Conservation (phyloP, 2,329 filamentous ascomycete species). For the Clarireedia paspali region DNA sequence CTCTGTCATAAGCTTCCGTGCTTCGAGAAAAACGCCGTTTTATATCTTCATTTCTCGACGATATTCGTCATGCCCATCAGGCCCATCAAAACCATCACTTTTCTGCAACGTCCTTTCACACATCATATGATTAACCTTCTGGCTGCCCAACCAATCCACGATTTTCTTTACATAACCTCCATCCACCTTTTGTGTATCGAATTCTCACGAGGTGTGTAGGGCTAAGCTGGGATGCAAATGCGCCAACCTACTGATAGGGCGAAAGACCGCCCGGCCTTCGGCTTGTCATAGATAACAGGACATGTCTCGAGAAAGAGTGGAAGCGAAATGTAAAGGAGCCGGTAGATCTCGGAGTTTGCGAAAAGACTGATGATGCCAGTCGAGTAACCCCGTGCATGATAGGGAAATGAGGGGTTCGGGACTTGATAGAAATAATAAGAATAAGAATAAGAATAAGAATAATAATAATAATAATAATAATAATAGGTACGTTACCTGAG, state of each 20-base stretch:
- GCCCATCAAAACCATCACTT: not conserved
- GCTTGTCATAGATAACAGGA: no score
- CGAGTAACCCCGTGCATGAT: not conserved
- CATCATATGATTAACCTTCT: not conserved
- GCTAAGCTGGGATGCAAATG: constrained; percentile 3
- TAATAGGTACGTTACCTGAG: no score
- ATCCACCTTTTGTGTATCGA: constrained; percentile 1
- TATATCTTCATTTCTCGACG: not conserved
- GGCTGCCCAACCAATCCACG: not conserved
- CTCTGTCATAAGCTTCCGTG: not conserved
- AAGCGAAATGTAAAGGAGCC: not conserved
- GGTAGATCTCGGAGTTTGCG: not conserved
- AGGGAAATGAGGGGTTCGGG: not conserved
- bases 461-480: not conserved
- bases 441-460: no score
- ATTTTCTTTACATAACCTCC: constrained; percentile 6
- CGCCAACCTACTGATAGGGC: constrained; percentile 7
- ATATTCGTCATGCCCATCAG: not conserved
- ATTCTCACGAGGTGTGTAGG: not conserved
- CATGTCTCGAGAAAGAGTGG: no score
- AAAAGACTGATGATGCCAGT: not conserved
- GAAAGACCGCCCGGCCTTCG: no score
- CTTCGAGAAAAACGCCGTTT: not conserved
- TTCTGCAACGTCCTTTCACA: not conserved
- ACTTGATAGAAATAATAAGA: not conserved